A percentile compares a stretch with the other conserved stretches of the same genome.
Conservation (phyloP, 2,329 filamentous ascomycete species). For the Trichoderma koningiopsis region DNA sequence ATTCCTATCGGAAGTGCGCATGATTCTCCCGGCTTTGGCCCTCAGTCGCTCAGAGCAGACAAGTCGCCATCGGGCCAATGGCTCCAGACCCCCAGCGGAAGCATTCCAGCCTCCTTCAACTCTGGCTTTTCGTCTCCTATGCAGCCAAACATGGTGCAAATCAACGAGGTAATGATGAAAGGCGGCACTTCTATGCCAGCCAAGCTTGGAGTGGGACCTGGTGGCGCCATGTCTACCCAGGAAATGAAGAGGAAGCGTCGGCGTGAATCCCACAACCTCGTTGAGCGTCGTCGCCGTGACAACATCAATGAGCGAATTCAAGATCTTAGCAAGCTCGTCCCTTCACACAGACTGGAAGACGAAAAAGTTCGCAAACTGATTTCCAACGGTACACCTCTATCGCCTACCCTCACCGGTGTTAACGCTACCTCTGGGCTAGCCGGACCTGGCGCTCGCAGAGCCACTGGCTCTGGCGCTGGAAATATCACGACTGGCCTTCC, state of each 20-base stretch:
- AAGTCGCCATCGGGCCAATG: constrained; percentile 87
- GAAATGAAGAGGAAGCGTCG: constrained; percentile 92
- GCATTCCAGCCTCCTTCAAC: constrained; percentile 81
- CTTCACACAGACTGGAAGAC: constrained; percentile 88
- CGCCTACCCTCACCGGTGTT: constrained; percentile 75
- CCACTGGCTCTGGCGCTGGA: constrained; percentile 67
- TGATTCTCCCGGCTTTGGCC: constrained; percentile 71
- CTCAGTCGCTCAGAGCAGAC: constrained; percentile 78
- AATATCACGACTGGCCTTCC: constrained; percentile 93
- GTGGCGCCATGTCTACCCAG: constrained; percentile 69
- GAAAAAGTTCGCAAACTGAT: constrained; percentile 96
- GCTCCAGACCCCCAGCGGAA: constrained; percentile 79
- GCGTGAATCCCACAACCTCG: constrained; percentile 92
- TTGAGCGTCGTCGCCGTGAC: constrained; percentile 90
- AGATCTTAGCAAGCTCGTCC: constrained; percentile 90
- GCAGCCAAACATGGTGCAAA: constrained; percentile 69
- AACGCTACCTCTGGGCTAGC: constrained; percentile 84
- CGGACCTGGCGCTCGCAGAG: constrained; percentile 79
- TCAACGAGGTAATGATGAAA: constrained; percentile 86
- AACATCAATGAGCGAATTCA: constrained; percentile 99
- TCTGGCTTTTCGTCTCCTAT: constrained; percentile 87
- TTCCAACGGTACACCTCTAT: constrained; percentile 86
- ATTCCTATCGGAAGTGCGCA: constrained; percentile 64
- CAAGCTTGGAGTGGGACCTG: constrained; percentile 66
- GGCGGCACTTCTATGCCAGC: constrained; percentile 86